A percentile compares a stretch with the other conserved stretches of the same genome.
phyloP scores from a whole-genome alignment of 2,329 filamentous ascomycete genomes.

The Fusarium pseudonygamai region DNA sequence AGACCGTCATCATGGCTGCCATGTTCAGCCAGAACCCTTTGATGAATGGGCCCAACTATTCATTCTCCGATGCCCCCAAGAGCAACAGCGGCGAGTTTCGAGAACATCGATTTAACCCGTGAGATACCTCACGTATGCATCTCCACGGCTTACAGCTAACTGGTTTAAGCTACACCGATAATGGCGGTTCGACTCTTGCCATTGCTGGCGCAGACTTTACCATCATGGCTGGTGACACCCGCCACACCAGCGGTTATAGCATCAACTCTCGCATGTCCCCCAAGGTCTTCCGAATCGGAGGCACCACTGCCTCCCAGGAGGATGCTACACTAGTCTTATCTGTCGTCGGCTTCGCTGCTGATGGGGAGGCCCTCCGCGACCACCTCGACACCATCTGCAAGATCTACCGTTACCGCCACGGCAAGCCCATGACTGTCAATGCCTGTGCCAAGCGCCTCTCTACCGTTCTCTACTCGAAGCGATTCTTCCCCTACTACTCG shows the following conservation, averaged over 20 bases:
- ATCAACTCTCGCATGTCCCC: constrained; percentile 97
- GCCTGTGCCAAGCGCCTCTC: constrained; percentile 95
- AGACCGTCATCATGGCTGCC: constrained; percentile 62
- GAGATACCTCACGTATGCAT: constrained; percentile 48
- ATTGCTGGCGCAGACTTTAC: constrained; percentile 95
- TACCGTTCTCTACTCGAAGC: constrained; percentile 95
- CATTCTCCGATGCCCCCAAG: constrained; percentile 69
- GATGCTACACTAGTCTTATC: constrained; percentile 89
- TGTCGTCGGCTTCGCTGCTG: constrained; percentile 94
- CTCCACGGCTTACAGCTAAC: constrained; percentile 6
- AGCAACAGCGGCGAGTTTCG: constrained; percentile 63
- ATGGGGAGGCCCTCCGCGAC: constrained; percentile 93
- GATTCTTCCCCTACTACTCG: constrained; percentile 99
- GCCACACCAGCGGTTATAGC: constrained; percentile 95
- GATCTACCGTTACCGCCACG: constrained; percentile 98
- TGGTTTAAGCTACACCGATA: constrained; percentile 86
- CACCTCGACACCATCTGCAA: constrained; percentile 94
- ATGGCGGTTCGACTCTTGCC: constrained; percentile 94
- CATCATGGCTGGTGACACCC: constrained; percentile 96
- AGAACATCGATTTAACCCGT: constrained; percentile 94
- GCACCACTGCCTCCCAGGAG: constrained; percentile 84
- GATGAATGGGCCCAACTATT: constrained; percentile 76
- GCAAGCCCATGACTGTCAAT: constrained; percentile 93
- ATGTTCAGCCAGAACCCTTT: constrained; percentile 77
- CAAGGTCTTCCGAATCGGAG: constrained; percentile 97